Conservation (phyloP, 495 filamentous ascomycete species). For the Aspergillus nanangensis region DNA sequence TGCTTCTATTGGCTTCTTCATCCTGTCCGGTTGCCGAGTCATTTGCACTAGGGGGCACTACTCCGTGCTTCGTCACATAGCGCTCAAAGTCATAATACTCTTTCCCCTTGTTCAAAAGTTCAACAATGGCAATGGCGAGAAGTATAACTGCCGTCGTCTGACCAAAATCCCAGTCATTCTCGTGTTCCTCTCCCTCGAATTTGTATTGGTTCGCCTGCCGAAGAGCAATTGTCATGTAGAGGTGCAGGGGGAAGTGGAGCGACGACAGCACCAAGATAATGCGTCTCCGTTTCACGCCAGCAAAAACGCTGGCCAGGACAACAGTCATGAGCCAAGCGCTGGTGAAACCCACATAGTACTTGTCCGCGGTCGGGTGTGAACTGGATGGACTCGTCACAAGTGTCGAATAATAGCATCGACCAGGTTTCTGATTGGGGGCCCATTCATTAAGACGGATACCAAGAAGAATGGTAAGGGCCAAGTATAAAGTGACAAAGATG, state of each 20-base stretch:
- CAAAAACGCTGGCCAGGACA: slow-evolving; percentile 23
- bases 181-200: slow-evolving; percentile 21
- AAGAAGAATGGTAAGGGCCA: slow-evolving; percentile 28
- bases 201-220: slow-evolving; percentile 25
- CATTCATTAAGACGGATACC: slow-evolving; percentile 24
- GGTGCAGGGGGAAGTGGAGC: slow-evolving; percentile 30
- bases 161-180: slow-evolving; percentile 35
- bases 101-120: slow-evolving; percentile 20
- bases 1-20: neutral
- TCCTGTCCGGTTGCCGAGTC: neutral
- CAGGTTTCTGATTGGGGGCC: slow-evolving; percentile 16
- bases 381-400: slow-evolving; percentile 13
- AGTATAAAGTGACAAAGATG: slow-evolving; percentile 22
- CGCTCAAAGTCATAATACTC: slow-evolving; percentile 26
- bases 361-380: slow-evolving; percentile 21
- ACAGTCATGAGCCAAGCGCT: slow-evolving; percentile 24
- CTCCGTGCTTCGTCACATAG: slow-evolving; percentile 7
- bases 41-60: neutral
- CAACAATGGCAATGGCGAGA: slow-evolving; percentile 20
- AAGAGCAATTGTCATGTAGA: slow-evolving; percentile 33
- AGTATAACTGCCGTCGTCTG: slow-evolving; percentile 32
- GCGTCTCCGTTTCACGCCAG: slow-evolving; percentile 16
- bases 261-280: slow-evolving; percentile 19
- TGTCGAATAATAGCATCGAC: slow-evolving; percentile 24
- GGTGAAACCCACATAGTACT: slow-evolving; percentile 26